A percentile compares a stretch with the other conserved stretches of the same genome.
phyloP scores from a whole-genome alignment of 163 green algal species.

The Volvox carteri region DNA sequence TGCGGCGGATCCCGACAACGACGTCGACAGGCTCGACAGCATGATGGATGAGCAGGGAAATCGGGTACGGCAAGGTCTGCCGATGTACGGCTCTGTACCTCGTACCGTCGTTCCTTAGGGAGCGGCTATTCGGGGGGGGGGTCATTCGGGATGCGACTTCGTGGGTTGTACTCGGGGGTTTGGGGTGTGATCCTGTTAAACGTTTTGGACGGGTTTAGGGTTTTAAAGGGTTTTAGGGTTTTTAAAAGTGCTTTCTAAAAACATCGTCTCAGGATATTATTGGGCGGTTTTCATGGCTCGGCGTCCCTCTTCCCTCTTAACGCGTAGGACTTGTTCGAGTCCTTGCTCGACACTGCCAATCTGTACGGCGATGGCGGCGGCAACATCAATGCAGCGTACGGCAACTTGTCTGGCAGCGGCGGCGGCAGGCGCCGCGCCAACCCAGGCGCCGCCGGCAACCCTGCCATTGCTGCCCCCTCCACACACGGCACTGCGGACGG shows the following conservation, averaged over 20 bases:
- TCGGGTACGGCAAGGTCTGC: not conserved
- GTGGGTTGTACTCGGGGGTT: too few relatives aligned
- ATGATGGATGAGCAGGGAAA: not conserved
- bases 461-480: not conserved
- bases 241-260: too few relatives aligned
- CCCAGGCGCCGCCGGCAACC: not conserved
- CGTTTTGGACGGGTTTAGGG: too few relatives aligned
- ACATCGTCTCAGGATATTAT: too few relatives aligned
- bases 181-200: too few relatives aligned
- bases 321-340: constrained; percentile 41
- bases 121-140: too few relatives aligned
- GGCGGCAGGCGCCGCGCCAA: not conserved
- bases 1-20: not conserved
- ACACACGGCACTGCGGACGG: not conserved
- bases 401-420: not conserved
- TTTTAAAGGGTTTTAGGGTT: too few relatives aligned
- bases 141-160: too few relatives aligned
- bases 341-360: constrained; percentile 7
- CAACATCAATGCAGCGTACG: not conserved
- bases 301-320: too few relatives aligned
- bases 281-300: too few relatives aligned
- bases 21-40: too few relatives aligned
- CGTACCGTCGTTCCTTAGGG: too few relatives aligned
- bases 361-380: not conserved
- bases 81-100: not conserved